Evolutionary conservation across 2,329 filamentous ascomycete genomes (phyloP), one percentile per base, ranked within the genome.

Genomic region (Aureobasidium vineae): DNA sequence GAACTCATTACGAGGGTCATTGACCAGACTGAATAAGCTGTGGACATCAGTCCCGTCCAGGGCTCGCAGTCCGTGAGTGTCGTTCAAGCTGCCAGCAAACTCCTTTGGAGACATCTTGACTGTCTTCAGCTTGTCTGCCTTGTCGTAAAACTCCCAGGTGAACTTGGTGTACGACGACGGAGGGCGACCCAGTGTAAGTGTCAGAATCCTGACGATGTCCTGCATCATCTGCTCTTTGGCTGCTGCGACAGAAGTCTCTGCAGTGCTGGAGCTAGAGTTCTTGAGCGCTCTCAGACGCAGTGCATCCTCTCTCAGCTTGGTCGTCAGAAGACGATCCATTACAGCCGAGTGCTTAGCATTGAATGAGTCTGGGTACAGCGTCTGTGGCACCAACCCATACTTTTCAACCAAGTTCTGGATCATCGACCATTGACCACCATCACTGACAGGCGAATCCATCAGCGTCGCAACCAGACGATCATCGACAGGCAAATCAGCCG

Each of bases 371-470:
- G 92, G 92, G 74, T 95, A 96, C 2, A 96, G 78, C 0, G 82
- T 79, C 75, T 96, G 90, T 3, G 92, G 92, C 0, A 95, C 78
- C 19, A 96, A 84, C 33, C 92, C 92, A 73, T 96, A 96, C 79
- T 96, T 96, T 52, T 86, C 79, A 5, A 96, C 90, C 11, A 96
- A 80, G 73, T 96, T 96, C 70, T 87, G 89, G 2, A 92, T 89
- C 91, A 96, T 96, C 76, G 96, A 91, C 90, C 90, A 95, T 76
- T 95, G 90, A 0, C 92, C 92, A 33, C 92, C 92, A 74, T 96
- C 92, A 8, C 84, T 85, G 5, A 95, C 87, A 0, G 91, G 88
- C 26, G 85, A 83, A 0, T 80, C 79, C 33, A 94, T 80, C 3
- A 96, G 78, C 4, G 84, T 84, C 75, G 92, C 88, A 3, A 96